Evolutionary conservation across 2,329 filamentous ascomycete species (phyloP).

Genomic region (Akanthomyces muscarius): DNA sequence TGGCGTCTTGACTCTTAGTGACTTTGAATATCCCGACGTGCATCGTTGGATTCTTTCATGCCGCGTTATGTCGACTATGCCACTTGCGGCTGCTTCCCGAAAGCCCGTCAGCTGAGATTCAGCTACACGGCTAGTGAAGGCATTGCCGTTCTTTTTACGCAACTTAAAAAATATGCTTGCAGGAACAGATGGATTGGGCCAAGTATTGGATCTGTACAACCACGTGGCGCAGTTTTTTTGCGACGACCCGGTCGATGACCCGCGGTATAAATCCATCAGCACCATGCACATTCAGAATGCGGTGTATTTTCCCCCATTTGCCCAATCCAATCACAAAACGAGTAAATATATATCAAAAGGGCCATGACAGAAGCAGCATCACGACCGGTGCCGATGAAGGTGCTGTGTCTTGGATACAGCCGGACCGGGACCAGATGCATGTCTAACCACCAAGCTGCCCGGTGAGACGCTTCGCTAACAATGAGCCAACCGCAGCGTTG

Average conservation of each 20-base stretch:
- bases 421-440: conserved; percentile 13
- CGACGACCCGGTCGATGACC: conserved; percentile 4
- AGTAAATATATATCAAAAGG: too few species aligned
- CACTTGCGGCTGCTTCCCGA: neutral
- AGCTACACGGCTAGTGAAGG: neutral
- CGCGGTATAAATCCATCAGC: neutral
- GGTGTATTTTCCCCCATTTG: too few species aligned
- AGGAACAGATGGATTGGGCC: neutral
- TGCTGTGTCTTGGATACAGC: conserved; percentile 15
- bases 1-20: too few species aligned
- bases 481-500: neutral
- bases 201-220: neutral
- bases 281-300: neutral
- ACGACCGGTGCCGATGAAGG: conserved; percentile 11
- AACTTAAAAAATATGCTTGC: neutral
- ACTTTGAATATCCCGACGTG: too few species aligned
- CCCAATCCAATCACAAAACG: neutral
- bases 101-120: neutral
- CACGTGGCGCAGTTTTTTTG: neutral
- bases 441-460: neutral
- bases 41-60: too few species aligned
- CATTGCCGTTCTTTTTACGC: neutral
- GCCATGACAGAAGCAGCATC: neutral
- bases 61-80: neutral
- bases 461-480: neutral